Conservation (phyloP, 306 rosid species). For the Malus sieversii region DNA sequence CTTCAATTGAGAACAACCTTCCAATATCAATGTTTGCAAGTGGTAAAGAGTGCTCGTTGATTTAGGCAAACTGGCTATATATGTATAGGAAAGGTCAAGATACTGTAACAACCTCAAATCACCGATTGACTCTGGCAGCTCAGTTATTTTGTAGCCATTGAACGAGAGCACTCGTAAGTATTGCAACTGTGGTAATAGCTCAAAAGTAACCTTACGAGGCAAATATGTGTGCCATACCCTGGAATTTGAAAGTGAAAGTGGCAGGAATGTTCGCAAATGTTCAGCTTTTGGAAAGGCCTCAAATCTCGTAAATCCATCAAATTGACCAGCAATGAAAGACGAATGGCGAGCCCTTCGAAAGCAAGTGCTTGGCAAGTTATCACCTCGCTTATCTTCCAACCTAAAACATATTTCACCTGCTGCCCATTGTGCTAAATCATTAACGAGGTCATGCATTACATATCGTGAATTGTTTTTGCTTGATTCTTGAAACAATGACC, state of each 20-base stretch:
- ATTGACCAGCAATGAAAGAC: fast-evolving
- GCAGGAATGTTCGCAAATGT: background rate
- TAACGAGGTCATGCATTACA: background rate
- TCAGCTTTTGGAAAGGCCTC: background rate
- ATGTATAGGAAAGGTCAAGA: background rate
- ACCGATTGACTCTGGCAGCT: background rate
- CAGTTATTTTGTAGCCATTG: background rate
- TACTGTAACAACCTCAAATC: slow-evolving; percentile 18
- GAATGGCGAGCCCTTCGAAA: slow-evolving; percentile 15
- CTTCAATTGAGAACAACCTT: background rate
- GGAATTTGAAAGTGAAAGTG: background rate
- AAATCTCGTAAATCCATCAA: background rate
- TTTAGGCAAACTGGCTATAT: background rate
- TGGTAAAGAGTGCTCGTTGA: background rate
- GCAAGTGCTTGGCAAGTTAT: background rate
- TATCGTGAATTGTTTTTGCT: no score
- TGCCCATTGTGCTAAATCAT: slow-evolving; percentile 20
- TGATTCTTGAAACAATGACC: no score
- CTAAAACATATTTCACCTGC: background rate
- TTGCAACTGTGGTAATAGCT: background rate
- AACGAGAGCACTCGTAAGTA: slow-evolving; percentile 16
- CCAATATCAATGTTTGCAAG: background rate
- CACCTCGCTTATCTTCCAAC: background rate
- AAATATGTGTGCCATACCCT: fast-evolving
- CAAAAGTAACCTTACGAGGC: background rate